Evolutionary conservation across 2,329 filamentous ascomycete genomes (phyloP).

Genomic region (Aspergillus glaucus): DNA sequence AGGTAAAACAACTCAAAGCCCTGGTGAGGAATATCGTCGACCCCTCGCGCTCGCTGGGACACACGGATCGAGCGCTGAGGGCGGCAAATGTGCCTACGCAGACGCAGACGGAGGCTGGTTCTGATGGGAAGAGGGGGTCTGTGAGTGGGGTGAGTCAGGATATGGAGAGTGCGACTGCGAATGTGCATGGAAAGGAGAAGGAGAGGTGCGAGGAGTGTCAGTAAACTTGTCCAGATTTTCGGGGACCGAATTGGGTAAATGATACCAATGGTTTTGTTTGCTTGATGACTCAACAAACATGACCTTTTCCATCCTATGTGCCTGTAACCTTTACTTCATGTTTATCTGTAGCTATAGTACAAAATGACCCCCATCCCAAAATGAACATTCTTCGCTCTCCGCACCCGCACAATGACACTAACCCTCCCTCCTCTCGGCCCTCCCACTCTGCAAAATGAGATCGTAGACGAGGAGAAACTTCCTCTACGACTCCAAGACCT

Average conservation of each 20-base stretch:
- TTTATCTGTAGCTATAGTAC: too few species aligned
- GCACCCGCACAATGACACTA: neutral
- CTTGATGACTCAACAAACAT: too few species aligned
- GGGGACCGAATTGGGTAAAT: too few species aligned
- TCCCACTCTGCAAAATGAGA: constrained; percentile 5
- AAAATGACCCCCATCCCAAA: neutral
- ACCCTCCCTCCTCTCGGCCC: neutral
- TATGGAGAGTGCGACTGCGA: constrained; percentile 1
- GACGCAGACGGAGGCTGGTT: constrained; percentile 23
- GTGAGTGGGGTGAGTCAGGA: neutral
- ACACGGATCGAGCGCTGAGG: constrained; percentile 58
- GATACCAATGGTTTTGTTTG: too few species aligned
- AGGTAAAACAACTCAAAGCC: constrained; percentile 86
- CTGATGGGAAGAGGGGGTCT: constrained; percentile 25
- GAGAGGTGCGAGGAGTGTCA: constrained; percentile 23
- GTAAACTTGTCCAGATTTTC: neutral
- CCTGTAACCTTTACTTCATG: too few species aligned
- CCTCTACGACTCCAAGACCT: constrained; percentile 31
- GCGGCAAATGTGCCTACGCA: constrained; percentile 1
- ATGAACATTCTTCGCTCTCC: neutral
- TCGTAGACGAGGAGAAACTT: constrained; percentile 36
- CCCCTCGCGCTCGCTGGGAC: constrained; percentile 70
- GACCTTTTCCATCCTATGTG: too few species aligned
- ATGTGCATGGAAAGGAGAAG: constrained; percentile 6
- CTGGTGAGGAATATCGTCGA: constrained; percentile 76